A percentile compares a stretch with the other conserved stretches of the same genome.
Evolutionary conservation across 768 basidiomycete species (phyloP).

Genomic region (Hortiboletus flavorubellus): DNA sequence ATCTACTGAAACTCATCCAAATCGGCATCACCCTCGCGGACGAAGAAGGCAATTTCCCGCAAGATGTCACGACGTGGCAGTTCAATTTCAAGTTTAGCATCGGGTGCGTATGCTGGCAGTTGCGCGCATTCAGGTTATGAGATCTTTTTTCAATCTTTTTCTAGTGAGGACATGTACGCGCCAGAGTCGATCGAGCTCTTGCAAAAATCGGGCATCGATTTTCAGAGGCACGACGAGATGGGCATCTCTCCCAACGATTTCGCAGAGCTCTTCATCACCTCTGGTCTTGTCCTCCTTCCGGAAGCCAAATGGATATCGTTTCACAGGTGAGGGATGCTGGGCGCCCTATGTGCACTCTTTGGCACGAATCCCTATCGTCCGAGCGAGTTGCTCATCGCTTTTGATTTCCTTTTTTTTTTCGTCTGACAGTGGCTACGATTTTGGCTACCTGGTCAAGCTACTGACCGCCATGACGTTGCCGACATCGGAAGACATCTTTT

Average conservation of each 20-base stretch:
- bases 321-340: conserved; percentile 69
- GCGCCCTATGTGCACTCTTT: neutral
- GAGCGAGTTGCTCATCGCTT: neutral
- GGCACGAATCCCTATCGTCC: neutral
- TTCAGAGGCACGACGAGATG: conserved; percentile 87
- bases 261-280: conserved; percentile 95
- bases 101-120: conserved; percentile 51
- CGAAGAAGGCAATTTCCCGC: conserved; percentile 88
- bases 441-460: conserved; percentile 96
- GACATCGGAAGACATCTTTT: conserved; percentile 85
- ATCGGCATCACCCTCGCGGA: conserved; percentile 93
- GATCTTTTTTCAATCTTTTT: neutral
- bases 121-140: neutral
- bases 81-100: conserved; percentile 97
- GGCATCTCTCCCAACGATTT: conserved; percentile 94
- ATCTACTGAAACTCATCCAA: conserved; percentile 96
- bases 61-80: conserved; percentile 95
- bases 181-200: conserved; percentile 96
- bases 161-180: conserved; percentile 95
- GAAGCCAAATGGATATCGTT: conserved; percentile 98
- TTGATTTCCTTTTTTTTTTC: neutral
- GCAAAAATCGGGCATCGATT: conserved; percentile 94
- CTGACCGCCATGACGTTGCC: conserved; percentile 85
- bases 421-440: conserved; percentile 86
- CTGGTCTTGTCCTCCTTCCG: conserved; percentile 83